Evolutionary conservation across 2,329 filamentous ascomycete genomes (phyloP).

Genomic region (Epichloe scottii): DNA sequence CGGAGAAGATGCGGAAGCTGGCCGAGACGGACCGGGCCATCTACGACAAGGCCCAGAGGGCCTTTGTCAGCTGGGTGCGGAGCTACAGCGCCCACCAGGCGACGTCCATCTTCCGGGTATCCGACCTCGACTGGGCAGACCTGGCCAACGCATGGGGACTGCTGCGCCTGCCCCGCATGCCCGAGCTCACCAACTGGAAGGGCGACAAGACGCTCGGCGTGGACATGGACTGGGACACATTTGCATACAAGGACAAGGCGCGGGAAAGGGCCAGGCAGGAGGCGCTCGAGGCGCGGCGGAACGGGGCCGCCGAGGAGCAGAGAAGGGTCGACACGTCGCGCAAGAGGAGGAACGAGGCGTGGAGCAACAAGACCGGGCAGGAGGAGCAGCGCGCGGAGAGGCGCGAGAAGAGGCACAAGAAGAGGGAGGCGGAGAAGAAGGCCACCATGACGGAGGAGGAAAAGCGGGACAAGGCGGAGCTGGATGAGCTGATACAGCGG

Average conservation of each 20-base stretch:
- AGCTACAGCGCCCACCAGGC: slow-evolving; percentile 87
- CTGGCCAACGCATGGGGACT: slow-evolving; percentile 77
- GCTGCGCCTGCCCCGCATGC: slow-evolving; percentile 82
- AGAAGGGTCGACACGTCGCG: slow-evolving; percentile 31
- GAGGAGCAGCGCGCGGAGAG: slow-evolving; percentile 50
- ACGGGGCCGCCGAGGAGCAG: slow-evolving; percentile 24
- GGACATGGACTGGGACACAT: slow-evolving; percentile 54
- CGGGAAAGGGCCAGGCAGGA: slow-evolving; percentile 53
- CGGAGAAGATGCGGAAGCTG: slow-evolving; percentile 47
- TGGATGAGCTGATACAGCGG: slow-evolving; percentile 50
- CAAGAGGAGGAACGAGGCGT: slow-evolving; percentile 54
- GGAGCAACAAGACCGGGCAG: slow-evolving; percentile 58
- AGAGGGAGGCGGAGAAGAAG: slow-evolving; percentile 49
- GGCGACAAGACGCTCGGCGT: slow-evolving; percentile 53
- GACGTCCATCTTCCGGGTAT: slow-evolving; percentile 74
- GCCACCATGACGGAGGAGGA: slow-evolving; percentile 60
- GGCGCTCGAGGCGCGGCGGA: slow-evolving; percentile 38
- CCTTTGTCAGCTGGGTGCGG: slow-evolving; percentile 87
- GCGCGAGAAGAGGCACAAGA: slow-evolving; percentile 51
- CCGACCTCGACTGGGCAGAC: slow-evolving; percentile 75
- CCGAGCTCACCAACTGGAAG: slow-evolving; percentile 65
- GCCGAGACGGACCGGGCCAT: slow-evolving; percentile 42
- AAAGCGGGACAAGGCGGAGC: slow-evolving; percentile 47
- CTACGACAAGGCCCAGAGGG: slow-evolving; percentile 80
- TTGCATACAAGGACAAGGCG: slow-evolving; percentile 58